Conservation (phyloP, 257 asterid species). For the Nyctanthes arbortristis region DNA sequence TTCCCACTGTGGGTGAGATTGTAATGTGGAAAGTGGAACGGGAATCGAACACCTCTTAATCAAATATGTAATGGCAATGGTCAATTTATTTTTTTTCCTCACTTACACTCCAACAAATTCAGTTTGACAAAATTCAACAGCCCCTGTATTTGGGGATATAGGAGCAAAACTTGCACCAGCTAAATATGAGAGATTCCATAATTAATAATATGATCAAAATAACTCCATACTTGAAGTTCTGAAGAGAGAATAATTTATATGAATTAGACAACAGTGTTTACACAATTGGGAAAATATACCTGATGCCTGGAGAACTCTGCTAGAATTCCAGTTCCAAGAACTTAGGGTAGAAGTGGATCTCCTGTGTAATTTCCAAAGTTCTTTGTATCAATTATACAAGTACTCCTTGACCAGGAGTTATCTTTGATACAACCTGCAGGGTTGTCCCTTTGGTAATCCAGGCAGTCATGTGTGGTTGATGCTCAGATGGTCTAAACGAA, state of each 20-base stretch:
- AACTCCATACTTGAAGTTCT: background rate
- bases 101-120: background rate
- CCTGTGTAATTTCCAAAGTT: constrained; percentile 26
- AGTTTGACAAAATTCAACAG: background rate
- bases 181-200: background rate
- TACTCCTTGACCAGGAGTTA: constrained; percentile 46
- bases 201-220: background rate
- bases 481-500: constrained; percentile 70
- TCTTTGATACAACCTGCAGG: constrained; percentile 58
- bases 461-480: constrained; percentile 88
- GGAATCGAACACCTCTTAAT: no score
- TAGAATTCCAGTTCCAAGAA: constrained; percentile 24
- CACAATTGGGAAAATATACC: constrained; percentile 26
- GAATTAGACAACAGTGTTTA: background rate
- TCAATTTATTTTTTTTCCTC: background rate
- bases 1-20: no score
- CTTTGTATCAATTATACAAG: constrained; percentile 33
- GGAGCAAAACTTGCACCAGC: background rate
- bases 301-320: constrained; percentile 27
- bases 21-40: no score
- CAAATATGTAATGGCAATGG: no score
- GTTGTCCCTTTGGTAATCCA: constrained; percentile 68
- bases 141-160: background rate
- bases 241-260: background rate
- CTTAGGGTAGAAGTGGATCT: constrained; percentile 25